Base-by-base conservation (phyloP, 805 yeast species). In the Kodamaea restingae region DNA sequence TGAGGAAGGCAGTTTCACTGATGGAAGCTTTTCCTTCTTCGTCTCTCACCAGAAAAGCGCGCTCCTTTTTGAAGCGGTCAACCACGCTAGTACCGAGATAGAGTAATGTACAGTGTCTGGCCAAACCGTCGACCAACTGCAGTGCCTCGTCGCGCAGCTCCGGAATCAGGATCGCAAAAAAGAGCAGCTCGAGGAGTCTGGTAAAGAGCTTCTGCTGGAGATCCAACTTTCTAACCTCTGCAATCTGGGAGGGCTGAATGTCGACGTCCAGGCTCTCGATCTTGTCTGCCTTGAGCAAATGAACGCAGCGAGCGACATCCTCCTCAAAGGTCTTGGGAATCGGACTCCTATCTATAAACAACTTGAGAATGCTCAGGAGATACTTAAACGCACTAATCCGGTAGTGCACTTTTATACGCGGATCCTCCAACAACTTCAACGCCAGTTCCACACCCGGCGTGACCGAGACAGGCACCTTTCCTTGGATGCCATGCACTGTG, bases 391-490 rank as follows among this genome's bases (percentile, higher is more conserved):
- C 93, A 50, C 85, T 81, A 6, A 78, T 68, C 37, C 95, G 71
- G 56, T 88, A 87, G 46, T 82, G 85, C 5, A 70, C 58, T 46
- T 81, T 74, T 40, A 73, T 67, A 35, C 80, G 58, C 6, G 78
- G 76, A 52, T 87, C 90, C 42, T 83, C 84, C 37, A 93, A 60
- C 7, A 91, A 72, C 17, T 76, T 76, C 28, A 90, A 67, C 0
- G 97, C 96, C 3, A 91, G 76, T 27, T 77, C 73, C 4, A 91
- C 70, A 18, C 93, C 96, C 0, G 96, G 84, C 0, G 96, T 83
- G 18, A 93, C 70, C 0, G 93, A 81, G 21, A 93, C 70, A 1
- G 90, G 82, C 3, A 84, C 76, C 39, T 63, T 57, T 6, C 62
- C 67, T 25, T 62, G 55, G 35, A 88, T 58, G 1, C 95, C 95